Base-by-base conservation (phyloP, 306 rosid genomes). In the Vachellia collinsii region DNA sequence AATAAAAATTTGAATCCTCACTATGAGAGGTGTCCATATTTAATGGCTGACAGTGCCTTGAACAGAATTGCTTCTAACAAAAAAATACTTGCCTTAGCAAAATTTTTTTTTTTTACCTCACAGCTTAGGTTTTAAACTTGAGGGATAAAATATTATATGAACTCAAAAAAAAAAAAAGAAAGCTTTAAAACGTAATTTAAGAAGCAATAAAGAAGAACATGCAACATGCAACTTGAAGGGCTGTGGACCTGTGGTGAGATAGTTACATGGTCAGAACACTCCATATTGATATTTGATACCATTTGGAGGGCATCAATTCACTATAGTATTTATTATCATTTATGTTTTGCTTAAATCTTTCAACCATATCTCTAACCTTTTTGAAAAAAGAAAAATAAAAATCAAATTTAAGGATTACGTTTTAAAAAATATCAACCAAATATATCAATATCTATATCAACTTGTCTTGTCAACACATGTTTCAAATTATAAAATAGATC, bases 141-240 rank as follows among this genome's bases (percentile, higher is more conserved):
- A 29, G 34, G 34, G 34, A 29, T 29, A 1, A 29, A 29, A 29
- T 29, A 29, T 29, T 29, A 29, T 29, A 2, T 29, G 2, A 29
- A 29, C 34, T 29, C 1, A 29, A 29, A 29, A 29, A 29, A 29
- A 2, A 29, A 2, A 29, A 29, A 29, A 29, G 2, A 29, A 2
- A 29, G 34, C 34, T 29, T 29, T 29, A 29, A 29, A 29, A 29
- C 2, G 34, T 29, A 29, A 29, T 29, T 29, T 29, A 29, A 29
- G 34, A 29, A 29, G 2, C 1, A 29, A 48, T 14, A 7, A 13
- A 64, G 20, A 62, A 3, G 0, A 70, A 43, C 12, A 16, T 50
- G 42, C 34, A 19, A 37, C 6, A 46, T 20, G 34, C 42, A 66
- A 83, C 54, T 72, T 83, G 83, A 78, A 66, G 72, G 38, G 68